Base-by-base conservation (phyloP, 2,329 filamentous ascomycete species). In the Sphaerulina populicola region DNA sequence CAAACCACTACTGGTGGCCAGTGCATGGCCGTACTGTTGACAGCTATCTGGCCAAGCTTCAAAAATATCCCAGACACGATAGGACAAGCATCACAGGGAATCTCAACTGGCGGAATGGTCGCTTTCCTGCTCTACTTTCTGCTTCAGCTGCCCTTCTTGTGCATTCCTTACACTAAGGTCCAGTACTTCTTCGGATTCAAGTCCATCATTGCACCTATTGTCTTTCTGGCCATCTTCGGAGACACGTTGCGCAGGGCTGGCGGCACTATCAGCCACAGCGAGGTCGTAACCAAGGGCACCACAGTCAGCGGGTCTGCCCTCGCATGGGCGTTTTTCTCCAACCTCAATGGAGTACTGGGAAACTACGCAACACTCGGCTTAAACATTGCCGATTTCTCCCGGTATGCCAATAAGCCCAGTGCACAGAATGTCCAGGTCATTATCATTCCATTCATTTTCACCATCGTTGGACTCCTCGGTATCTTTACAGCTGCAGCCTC, bases 11-110 rank as follows among this genome's bases (percentile, higher is more conserved):
- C 59, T 39, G 63, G 60, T 7, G 59, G 56, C 5, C 57, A 62
- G 31, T 60, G 57, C 38, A 62, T 62, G 53, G 51, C 49, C 12
- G 55, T 62, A 7, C 45, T 63, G 33, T 53, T 64, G 29, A 58
- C 54, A 23, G 75, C 77, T 0, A 78, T 79, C 55, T 81, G 78
- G 76, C 79, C 79, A 0, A 76, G 73, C 12, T 82, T 78, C 56
- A 64, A 69, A 0, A 70, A 68, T 0, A 69, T 81, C 10, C 68
- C 71, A 0, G 81, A 82, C 57, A 65, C 68, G 15, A 72, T 82
- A 4, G 31, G 31, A 14, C 71, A 77, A 0, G 66, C 64, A 1
- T 65, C 59, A 10, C 69, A 75, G 40, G 78, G 78, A 11, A 80
- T 80, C 36, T 74, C 73, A 2, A 78, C 74, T 1, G 70, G 75